Percentiles rank a stretch among this genome's conserved stretches.
These are phyloP conservation scores for Olyra latifolia DNA, from an alignment of 176 grass and related monocot genomes.

Conservation along the genomic window DNA sequence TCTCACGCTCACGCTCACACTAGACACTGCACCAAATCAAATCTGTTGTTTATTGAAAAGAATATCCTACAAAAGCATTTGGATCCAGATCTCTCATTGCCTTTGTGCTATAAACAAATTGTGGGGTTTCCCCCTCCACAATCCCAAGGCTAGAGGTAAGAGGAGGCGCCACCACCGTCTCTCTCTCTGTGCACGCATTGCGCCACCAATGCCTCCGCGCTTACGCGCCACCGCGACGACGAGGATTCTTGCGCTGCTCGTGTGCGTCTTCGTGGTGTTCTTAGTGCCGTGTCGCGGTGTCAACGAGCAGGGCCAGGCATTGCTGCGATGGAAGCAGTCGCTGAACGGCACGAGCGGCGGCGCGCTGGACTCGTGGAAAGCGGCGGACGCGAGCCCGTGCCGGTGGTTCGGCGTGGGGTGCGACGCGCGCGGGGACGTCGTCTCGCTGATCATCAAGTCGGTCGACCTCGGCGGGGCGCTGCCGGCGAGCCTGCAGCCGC, in stretches of 20 bases:
- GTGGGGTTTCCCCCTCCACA: slow-evolving; percentile 70
- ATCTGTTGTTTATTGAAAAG: slow-evolving; percentile 46
- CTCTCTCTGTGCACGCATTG: background rate
- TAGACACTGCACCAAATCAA: slow-evolving; percentile 34
- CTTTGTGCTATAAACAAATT: slow-evolving; percentile 94
- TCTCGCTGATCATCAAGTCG: slow-evolving; percentile 55
- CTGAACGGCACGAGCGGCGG: slow-evolving; percentile 43
- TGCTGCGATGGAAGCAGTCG: slow-evolving; percentile 71
- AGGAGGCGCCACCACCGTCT: slow-evolving; percentile 7
- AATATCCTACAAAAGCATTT: slow-evolving; percentile 52
- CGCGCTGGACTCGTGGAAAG: slow-evolving; percentile 58
- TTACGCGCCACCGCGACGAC: slow-evolving; percentile 8
- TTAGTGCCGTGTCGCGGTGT: slow-evolving; percentile 41
- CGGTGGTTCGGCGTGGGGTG: slow-evolving; percentile 70
- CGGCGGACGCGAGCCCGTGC: slow-evolving; percentile 63
- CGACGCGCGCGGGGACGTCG: slow-evolving; percentile 59
- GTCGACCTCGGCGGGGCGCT: slow-evolving; percentile 62
- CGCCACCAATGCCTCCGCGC: slow-evolving; percentile 42
- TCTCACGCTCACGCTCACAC: slow-evolving; percentile 18
- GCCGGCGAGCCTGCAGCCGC: slow-evolving; percentile 48
- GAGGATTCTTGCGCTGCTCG: slow-evolving; percentile 40
- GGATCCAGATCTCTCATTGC: slow-evolving; percentile 93
- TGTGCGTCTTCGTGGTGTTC: slow-evolving; percentile 24
- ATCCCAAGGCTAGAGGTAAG: slow-evolving; percentile 64
- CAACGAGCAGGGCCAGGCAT: slow-evolving; percentile 69